Evolutionary conservation across 352 stramenopile species (phyloP).

Genomic region (Phytophthora meadii): DNA sequence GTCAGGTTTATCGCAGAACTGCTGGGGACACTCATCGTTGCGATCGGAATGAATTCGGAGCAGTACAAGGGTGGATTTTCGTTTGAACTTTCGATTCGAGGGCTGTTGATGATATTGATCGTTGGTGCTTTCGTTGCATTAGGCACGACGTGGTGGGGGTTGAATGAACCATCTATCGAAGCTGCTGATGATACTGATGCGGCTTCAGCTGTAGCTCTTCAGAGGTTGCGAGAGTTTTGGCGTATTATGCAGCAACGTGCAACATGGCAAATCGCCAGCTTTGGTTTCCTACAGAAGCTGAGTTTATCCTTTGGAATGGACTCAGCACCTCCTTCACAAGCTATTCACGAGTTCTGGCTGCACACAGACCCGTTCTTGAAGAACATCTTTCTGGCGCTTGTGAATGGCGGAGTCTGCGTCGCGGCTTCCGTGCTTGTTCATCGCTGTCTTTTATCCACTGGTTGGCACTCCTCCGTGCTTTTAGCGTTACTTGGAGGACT

Average conservation of each 20-base stretch:
- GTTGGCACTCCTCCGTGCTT: constrained; percentile 66
- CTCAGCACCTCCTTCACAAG: constrained; percentile 50
- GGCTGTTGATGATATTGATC: constrained; percentile 48
- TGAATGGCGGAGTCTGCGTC: constrained; percentile 57
- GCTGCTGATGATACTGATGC: neutral
- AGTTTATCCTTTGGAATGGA: constrained; percentile 65
- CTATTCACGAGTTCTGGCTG: constrained; percentile 69
- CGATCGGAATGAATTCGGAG: constrained; percentile 65
- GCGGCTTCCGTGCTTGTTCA: constrained; percentile 63
- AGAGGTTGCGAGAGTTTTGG: constrained; percentile 50
- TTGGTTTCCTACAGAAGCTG: constrained; percentile 71
- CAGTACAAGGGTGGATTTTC: constrained; percentile 61
- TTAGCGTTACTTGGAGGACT: constrained; percentile 54
- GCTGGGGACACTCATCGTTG: constrained; percentile 59
- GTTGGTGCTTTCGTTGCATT: constrained; percentile 43
- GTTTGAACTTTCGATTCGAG: constrained; percentile 48
- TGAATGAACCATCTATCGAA: constrained; percentile 34
- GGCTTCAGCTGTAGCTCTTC: constrained; percentile 2
- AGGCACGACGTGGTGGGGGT: constrained; percentile 42
- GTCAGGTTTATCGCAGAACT: constrained; percentile 66
- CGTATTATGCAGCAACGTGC: constrained; percentile 64
- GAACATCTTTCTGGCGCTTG: constrained; percentile 65
- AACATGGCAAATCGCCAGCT: constrained; percentile 78
- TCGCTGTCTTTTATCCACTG: constrained; percentile 60
- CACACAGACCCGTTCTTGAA: constrained; percentile 68